phyloP scores from a whole-genome alignment of 345 rosid genomes.

The Brassica carinata region DNA sequence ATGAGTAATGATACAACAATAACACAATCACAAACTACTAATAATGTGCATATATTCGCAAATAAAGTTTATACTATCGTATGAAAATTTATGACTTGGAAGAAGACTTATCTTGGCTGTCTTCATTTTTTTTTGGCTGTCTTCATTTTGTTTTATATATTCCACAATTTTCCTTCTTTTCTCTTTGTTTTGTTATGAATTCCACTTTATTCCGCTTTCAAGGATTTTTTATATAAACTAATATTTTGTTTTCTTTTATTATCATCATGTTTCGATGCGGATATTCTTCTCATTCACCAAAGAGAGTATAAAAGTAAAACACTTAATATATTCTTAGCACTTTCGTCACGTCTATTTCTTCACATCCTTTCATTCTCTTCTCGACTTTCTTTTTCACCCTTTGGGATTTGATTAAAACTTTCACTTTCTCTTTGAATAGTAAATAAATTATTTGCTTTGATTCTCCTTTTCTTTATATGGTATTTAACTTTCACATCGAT shows the following conservation, averaged over 20 bases:
- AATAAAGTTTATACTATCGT: neutral
- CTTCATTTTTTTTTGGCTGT: constrained; percentile 32
- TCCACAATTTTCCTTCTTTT: constrained; percentile 8
- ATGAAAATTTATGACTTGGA: constrained; percentile 2
- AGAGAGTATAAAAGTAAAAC: neutral
- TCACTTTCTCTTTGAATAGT: neutral
- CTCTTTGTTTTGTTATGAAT: constrained; percentile 36
- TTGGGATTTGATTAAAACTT: constrained; percentile 1
- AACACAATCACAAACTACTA: neutral
- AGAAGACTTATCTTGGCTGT: constrained; percentile 23
- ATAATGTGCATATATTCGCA: neutral
- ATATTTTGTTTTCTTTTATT: neutral
- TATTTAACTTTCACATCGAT: neutral
- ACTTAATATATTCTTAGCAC: constrained; percentile 13
- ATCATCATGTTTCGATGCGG: constrained; percentile 16
- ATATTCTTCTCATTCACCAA: constrained; percentile 27
- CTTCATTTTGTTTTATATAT: constrained; percentile 32
- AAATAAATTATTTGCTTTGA: neutral
- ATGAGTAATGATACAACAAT: neutral
- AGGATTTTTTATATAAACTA: neutral
- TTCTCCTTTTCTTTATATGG: neutral
- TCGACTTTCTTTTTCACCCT: constrained; percentile 30
- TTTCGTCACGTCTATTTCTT: constrained; percentile 38
- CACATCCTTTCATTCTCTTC: constrained; percentile 40
- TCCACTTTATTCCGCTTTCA: constrained; percentile 35